Percentiles rank a stretch among this genome's conserved stretches.
phyloP scores from a whole-genome alignment of 768 basidiomycete species.

The Macrolepiota fuliginosa region DNA sequence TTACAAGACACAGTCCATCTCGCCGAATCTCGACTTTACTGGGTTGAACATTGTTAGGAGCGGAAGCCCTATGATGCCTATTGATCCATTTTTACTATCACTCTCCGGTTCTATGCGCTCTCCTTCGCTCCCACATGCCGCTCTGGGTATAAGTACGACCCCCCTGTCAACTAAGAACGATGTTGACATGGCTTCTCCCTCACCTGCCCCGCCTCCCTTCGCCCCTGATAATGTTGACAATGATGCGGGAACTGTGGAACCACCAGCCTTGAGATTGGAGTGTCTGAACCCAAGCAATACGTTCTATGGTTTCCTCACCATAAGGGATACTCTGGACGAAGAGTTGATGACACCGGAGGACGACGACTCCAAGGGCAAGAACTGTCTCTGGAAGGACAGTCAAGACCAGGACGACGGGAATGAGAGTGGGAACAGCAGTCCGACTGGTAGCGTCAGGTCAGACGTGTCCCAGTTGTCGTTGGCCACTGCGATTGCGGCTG shows the following conservation, averaged over 20 bases:
- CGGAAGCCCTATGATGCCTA: neutral
- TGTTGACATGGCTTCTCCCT: neutral
- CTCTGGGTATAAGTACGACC: neutral
- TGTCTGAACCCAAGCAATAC: constrained; percentile 1
- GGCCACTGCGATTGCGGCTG: neutral
- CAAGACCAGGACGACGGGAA: neutral
- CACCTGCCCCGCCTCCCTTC: neutral
- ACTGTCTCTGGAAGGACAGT: neutral
- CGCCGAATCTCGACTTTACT: neutral
- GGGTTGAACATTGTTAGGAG: neutral
- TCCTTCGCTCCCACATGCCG: neutral
- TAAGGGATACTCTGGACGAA: neutral
- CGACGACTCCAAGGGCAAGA: neutral
- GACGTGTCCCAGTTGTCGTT: constrained; percentile 7
- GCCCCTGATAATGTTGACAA: neutral
- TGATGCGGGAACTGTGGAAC: neutral
- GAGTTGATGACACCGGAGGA: neutral
- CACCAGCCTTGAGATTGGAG: neutral
- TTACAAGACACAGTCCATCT: neutral
- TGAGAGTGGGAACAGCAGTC: constrained; percentile 6
- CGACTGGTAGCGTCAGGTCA: constrained; percentile 11
- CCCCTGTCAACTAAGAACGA: neutral
- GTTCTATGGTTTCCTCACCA: constrained; percentile 1
- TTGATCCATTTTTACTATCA: constrained; percentile 9
- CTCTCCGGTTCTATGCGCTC: constrained; percentile 4